Evolutionary conservation across 108 stramenopile genomes (phyloP), one percentile per base, ranked within the genome.

Genomic region (Chaetoceros tenuissimus): DNA sequence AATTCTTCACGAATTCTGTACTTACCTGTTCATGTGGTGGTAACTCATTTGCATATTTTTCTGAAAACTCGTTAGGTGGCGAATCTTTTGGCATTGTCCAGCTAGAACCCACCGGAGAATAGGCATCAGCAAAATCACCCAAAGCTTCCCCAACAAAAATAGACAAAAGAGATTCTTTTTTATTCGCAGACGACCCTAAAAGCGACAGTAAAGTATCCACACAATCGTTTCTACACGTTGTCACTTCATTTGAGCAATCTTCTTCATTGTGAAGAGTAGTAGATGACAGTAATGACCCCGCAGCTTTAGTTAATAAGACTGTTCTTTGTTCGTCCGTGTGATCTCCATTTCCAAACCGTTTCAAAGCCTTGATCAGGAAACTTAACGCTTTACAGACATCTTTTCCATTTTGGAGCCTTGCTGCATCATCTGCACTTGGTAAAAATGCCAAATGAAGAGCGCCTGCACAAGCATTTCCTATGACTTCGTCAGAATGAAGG

Each of bases 101-200:
- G n/a, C 30, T 55, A 24, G 49, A 58, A 49, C 63, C 66, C 23
- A 63, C 50, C 44, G 22, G 67, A 65, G 31, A 64, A 28, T 25
- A 54, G 10, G 68, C 67, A 67, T 81, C 80, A 22, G 79, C 61
- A 48, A 81, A 87, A 25, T 40, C 43, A 3, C 73, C 81, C 19
- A 91, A 55, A 40, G 89, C 89, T 72, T 91, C 89, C 5, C 89
- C 89, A 21, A 78, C 78, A 5, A 48, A 51, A 2, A 91, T 58
- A 27, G 79, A 69, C n/a, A 87, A 62, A 59, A 87, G 85, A 27
- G 84, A 81, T 48, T 91, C 85, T 55, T 85, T 83, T 30, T 75
- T 58, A 57, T 74, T 75, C 1, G 83, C 78, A 16, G 64, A 46
- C 0, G 85, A 87, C 24, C 85, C 89, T 1, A 91, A 48, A 30